Conservation (phyloP, 2,329 filamentous ascomycete genomes). For the Fonsecaea monophora region DNA sequence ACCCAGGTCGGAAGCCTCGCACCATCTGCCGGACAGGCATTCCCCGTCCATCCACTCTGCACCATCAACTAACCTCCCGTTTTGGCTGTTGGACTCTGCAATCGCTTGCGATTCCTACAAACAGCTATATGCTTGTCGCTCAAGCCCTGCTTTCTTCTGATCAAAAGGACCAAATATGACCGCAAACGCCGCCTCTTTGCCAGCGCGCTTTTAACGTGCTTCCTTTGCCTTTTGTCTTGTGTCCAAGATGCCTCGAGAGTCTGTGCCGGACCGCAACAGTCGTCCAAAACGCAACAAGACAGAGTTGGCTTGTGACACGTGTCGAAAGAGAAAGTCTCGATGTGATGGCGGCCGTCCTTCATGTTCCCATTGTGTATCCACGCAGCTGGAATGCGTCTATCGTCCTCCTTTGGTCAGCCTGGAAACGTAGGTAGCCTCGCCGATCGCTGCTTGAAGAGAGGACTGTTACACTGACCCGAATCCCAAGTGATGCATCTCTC, state of each 20-base stretch:
- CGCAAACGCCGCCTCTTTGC: background rate
- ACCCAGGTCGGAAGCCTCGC: background rate
- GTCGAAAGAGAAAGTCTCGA: slow-evolving; percentile 16
- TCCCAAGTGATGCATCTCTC: slow-evolving; percentile 16
- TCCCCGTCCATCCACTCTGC: background rate
- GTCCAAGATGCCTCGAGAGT: slow-evolving; percentile 12
- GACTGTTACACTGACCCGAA: background rate
- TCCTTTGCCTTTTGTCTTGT: background rate
- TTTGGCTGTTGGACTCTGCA: background rate
- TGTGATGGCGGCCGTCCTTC: slow-evolving; percentile 21
- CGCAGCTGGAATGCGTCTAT: slow-evolving; percentile 17
- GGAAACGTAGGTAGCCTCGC: slow-evolving; percentile 17
- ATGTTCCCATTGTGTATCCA: slow-evolving; percentile 19
- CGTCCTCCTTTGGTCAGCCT: slow-evolving; percentile 19
- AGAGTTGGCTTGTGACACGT: slow-evolving; percentile 21
- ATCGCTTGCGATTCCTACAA: background rate
- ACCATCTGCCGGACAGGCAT: slow-evolving; percentile 5
- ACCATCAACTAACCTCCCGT: background rate
- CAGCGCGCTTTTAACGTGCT: background rate
- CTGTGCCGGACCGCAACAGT: slow-evolving; percentile 5
- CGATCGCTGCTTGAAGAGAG: background rate
- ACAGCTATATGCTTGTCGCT: background rate
- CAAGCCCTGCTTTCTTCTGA: background rate
- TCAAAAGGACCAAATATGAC: background rate
- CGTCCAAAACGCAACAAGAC: slow-evolving; percentile 25